Conservation (phyloP, 345 rosid genomes). For the Cardiospermum halicacabum region DNA sequence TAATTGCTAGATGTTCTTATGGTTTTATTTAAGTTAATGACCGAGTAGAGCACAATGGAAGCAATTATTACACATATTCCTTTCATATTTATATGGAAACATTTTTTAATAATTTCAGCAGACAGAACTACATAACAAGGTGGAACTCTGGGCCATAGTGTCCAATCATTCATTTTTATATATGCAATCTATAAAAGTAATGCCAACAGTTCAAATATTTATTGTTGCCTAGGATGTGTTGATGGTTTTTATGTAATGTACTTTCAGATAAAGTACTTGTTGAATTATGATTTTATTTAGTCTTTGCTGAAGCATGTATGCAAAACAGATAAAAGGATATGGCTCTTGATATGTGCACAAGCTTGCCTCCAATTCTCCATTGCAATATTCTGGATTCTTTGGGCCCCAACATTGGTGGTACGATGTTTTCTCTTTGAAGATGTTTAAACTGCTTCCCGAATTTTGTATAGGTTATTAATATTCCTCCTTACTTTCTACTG, state of each 20-base stretch:
- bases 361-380: slow-evolving; percentile 81
- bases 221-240: background rate
- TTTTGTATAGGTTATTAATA: slow-evolving; percentile 8
- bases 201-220: background rate
- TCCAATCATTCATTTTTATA: background rate
- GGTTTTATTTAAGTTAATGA: background rate
- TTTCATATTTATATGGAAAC: background rate
- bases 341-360: slow-evolving; percentile 72
- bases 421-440: slow-evolving; percentile 19
- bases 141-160: background rate
- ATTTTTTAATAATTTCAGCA: background rate
- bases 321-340: slow-evolving; percentile 73
- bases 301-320: slow-evolving; percentile 2
- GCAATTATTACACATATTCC: background rate
- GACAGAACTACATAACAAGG: background rate
- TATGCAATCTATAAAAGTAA: background rate
- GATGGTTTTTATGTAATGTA: background rate
- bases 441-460: slow-evolving; percentile 3
- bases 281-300: background rate
- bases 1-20: background rate
- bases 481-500: slow-evolving; percentile 1
- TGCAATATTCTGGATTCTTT: slow-evolving; percentile 80
- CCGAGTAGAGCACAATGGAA: background rate
- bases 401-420: slow-evolving; percentile 97
- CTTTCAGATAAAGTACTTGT: background rate